Percentiles rank a stretch among this genome's conserved stretches.
Conservation (phyloP, 371 early-diverging fungal species). For the Mortierella polycephala region DNA sequence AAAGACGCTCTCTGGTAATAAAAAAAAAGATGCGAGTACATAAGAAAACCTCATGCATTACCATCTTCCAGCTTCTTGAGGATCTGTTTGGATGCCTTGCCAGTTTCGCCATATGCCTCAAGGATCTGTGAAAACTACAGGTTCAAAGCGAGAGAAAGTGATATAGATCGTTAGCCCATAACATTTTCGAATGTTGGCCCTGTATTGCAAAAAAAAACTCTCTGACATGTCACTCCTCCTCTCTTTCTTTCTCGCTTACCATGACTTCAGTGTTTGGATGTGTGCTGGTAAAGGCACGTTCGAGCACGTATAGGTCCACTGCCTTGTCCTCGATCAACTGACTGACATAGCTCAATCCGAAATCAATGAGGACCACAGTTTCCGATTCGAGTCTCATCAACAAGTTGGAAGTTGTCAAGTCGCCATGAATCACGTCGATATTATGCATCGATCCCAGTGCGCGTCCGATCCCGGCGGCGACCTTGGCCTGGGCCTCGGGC, state of each 20-base stretch:
- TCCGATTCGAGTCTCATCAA: conserved; percentile 70
- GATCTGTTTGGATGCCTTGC: conserved; percentile 67
- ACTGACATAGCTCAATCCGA: conserved; percentile 94
- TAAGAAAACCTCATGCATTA: conserved; percentile 40
- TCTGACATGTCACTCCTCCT: neutral
- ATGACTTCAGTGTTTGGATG: conserved; percentile 83
- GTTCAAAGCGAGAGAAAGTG: neutral
- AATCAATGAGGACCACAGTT: conserved; percentile 92
- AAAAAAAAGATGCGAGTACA: neutral
- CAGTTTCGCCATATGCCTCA: conserved; percentile 65
- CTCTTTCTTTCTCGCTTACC: conserved; percentile 57
- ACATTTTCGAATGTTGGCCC: too few relatives aligned
- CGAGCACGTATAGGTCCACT: conserved; percentile 99
- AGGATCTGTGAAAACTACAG: conserved; percentile 80
- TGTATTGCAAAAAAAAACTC: too few relatives aligned
- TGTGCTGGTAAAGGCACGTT: conserved; percentile 92
- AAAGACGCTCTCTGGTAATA: too few relatives aligned
- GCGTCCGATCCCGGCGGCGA: conserved; percentile 73
- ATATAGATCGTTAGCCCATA: too few relatives aligned
- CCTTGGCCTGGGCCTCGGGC: conserved; percentile 47
- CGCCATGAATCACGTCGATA: conserved; percentile 95
- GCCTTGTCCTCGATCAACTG: conserved; percentile 97
- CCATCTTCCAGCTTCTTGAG: conserved; percentile 88
- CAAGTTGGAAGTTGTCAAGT: conserved; percentile 98
- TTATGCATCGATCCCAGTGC: conserved; percentile 88